Conservation (phyloP, 2,329 filamentous ascomycete species). For the Atkinsonella hypoxylon region DNA sequence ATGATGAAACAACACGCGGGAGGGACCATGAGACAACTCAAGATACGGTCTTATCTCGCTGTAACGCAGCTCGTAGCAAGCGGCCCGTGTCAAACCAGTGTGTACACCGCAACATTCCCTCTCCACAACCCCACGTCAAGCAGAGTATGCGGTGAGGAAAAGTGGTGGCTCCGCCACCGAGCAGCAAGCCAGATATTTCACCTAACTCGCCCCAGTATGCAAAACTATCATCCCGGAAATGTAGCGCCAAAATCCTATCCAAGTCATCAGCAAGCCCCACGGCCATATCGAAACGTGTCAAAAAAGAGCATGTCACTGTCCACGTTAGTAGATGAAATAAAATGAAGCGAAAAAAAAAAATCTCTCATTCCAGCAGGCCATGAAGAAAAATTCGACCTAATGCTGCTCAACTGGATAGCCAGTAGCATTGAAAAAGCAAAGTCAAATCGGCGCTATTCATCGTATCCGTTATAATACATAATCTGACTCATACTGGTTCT, state of each 20-base stretch:
- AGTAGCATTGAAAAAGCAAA: background rate
- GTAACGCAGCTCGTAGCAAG: too few species aligned
- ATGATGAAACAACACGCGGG: background rate
- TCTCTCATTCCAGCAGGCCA: background rate
- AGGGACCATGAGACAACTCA: too few species aligned
- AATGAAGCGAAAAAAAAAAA: background rate
- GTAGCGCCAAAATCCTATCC: background rate
- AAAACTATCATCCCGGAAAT: background rate
- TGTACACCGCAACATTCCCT: conserved; percentile 19
- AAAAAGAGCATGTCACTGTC: conserved; percentile 16
- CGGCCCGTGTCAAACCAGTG: background rate
- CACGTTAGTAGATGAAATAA: conserved; percentile 14
- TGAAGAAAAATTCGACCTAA: background rate
- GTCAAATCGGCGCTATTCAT: conserved; percentile 4
- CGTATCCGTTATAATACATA: conserved; percentile 9
- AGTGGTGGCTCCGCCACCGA: conserved; percentile 14
- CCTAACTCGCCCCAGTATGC: background rate
- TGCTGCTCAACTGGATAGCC: background rate
- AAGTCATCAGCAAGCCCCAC: background rate
- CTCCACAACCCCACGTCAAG: conserved; percentile 37
- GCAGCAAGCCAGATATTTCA: background rate
- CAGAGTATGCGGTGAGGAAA: conserved; percentile 42
- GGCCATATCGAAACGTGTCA: background rate
- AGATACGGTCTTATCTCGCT: too few species aligned
- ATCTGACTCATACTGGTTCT: background rate